Evolutionary conservation across 2,329 filamentous ascomycete species (phyloP), one percentile per base, ranked within the genome.

Genomic region (Venturia oleaginea): DNA sequence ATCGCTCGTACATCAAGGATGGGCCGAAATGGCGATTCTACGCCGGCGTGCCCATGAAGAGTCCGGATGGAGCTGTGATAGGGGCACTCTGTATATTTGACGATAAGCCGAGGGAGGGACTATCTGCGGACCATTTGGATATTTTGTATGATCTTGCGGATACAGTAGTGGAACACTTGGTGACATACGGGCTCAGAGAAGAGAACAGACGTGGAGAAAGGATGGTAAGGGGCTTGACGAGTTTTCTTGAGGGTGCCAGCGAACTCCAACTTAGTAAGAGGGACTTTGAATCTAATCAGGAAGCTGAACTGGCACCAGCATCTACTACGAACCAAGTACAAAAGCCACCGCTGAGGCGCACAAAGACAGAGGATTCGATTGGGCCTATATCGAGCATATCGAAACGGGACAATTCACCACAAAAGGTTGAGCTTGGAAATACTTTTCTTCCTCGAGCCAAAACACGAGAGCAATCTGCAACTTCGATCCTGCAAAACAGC

Each of bases 61-160:
- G 70, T 46, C 68, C 71, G 3, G 67, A 70, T 2, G 72, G 72
- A 13, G 71, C 70, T 48, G 65, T 74, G 4, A 68, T 75, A 1
- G 73, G 73, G 19, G 71, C 71, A 40, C 73, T 73, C 63, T 74
- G 72, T 66, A 71, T 74, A 54, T 69, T 74, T 55, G 70, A 74
- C 64, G 68, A 69, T 62, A 69, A 70, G 61, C 66, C 68, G 6
- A 68, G 71, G 11, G 48, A 46, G 5, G 61, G 65, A 19, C 17
- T 48, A 4, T 66, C 64, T 60, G 42, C 55, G 40, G 65, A 67
- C 4, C 66, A 71, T 1, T 62, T 66, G 4, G 65, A 66, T n/a
- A 55, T 38, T 13, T 34, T 69, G 8, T 30, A 64, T n/a, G 68
- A 68, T 22, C 63, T 70, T 11, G 67, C 67, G 6, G 62, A 62